A percentile compares a stretch with the other conserved stretches of the same genome.
Evolutionary conservation across 345 rosid genomes (phyloP).

Genomic region (Nasturtium officinale): DNA sequence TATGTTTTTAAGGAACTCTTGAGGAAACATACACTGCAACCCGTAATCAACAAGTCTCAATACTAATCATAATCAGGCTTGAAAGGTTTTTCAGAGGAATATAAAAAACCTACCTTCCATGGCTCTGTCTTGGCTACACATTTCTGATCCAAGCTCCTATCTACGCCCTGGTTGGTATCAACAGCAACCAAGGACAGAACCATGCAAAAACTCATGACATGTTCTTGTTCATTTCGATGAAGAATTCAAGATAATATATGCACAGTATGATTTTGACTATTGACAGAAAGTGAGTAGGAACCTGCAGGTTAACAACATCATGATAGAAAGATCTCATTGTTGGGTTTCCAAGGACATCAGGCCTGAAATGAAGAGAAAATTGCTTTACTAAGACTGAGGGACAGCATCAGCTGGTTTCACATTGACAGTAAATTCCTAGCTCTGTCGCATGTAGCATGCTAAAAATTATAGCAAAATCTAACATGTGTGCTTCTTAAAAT

Average conservation of each 20-base stretch:
- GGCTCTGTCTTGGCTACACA: constrained; percentile 57
- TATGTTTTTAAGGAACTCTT: constrained; percentile 56
- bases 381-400: constrained; percentile 16
- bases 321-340: constrained; percentile 70
- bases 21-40: constrained; percentile 75
- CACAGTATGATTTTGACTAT: neutral
- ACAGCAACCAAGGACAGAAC: neutral
- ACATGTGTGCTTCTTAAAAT: constrained; percentile 1
- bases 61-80: constrained; percentile 3
- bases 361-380: constrained; percentile 56
- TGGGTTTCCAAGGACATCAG: constrained; percentile 60
- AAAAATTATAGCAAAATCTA: neutral
- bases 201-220: constrained; percentile 10
- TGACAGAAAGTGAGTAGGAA: constrained; percentile 36
- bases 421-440: neutral
- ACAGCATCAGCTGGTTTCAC: neutral
- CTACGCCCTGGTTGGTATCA: constrained; percentile 57
- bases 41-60: constrained; percentile 8
- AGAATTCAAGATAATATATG: constrained; percentile 2
- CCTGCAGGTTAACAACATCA: constrained; percentile 73
- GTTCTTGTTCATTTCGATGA: constrained; percentile 4
- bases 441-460: neutral
- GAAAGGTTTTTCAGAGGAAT: neutral
- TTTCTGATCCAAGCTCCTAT: constrained; percentile 54
- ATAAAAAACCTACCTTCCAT: constrained; percentile 45